Base-by-base conservation (phyloP, 192 early-diverging fungal genomes). In the Chytriomyces sp. region DNA sequence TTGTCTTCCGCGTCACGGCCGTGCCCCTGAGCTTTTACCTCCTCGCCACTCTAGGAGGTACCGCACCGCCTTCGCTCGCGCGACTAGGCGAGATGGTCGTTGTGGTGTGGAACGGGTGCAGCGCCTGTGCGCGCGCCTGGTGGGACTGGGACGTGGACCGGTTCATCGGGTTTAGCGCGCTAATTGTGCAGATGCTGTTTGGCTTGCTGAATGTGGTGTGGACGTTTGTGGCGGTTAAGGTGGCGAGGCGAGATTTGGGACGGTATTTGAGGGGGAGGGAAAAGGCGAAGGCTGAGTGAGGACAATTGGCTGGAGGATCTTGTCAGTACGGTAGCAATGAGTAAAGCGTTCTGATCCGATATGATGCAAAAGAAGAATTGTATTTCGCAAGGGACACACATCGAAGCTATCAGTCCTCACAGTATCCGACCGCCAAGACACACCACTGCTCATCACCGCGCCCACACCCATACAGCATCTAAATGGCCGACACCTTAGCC, bases 401-500 rank as follows among this genome's bases (percentile, higher is more conserved):
- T n/a, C n/a, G n/a, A n/a, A n/a, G n/a, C n/a, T n/a, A n/a, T n/a
- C n/a, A n/a, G n/a, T n/a, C n/a, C n/a, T n/a, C n/a, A n/a, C n/a
- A n/a, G n/a, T n/a, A n/a, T n/a, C n/a, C n/a, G n/a, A n/a, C n/a
- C n/a, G n/a, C n/a, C n/a, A n/a, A n/a, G n/a, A n/a, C n/a, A n/a
- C n/a, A n/a, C n/a, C n/a, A n/a, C n/a, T n/a, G n/a, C n/a, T n/a
- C n/a, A n/a, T n/a, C n/a, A n/a, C n/a, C n/a, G n/a, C n/a, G n/a
- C n/a, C n/a, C n/a, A n/a, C n/a, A n/a, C n/a, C n/a, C n/a, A n/a
- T n/a, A n/a, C n/a, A n/a, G n/a, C n/a, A n/a, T n/a, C n/a, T n/a
- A n/a, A n/a, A n/a, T n/a, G n/a, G n/a, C n/a, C n/a, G n/a, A n/a
- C 14, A 92, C 88, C 81, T 92, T 92, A 39, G 80, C 80, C 30